A percentile compares a stretch with the other conserved stretches of the same genome.
phyloP scores from a whole-genome alignment of 306 rosid species.

The Lotus japonicus region DNA sequence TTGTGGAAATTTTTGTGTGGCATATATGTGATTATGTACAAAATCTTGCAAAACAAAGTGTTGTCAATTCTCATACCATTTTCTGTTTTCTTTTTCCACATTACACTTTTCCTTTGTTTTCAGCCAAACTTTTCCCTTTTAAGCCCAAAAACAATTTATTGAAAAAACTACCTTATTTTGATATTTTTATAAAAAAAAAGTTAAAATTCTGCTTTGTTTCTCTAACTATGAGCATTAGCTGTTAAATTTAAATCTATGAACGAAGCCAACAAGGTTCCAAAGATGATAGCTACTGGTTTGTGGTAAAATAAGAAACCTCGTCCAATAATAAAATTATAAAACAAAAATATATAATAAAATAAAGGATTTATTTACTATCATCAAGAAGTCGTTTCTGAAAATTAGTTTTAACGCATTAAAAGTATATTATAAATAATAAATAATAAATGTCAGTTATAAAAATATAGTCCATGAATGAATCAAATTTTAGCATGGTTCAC shows the following conservation, averaged over 20 bases:
- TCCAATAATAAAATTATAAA: neutral
- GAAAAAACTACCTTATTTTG: neutral
- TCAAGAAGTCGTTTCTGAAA: no score
- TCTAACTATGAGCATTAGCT: neutral
- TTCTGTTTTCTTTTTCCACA: neutral
- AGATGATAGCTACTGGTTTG: neutral
- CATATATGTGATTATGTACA: neutral
- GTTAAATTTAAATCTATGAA: slow-evolving; percentile 25
- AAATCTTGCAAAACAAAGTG: neutral
- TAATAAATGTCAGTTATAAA: no score
- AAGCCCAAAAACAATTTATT: no score
- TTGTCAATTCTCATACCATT: slow-evolving; percentile 24
- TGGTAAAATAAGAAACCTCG: slow-evolving; percentile 26
- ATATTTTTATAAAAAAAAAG: neutral
- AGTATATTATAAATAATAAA: no score
- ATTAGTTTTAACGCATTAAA: no score
- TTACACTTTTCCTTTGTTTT: neutral
- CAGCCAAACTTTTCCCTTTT: neutral
- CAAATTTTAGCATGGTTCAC: no score
- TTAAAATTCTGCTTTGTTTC: neutral
- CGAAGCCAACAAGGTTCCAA: slow-evolving; percentile 21
- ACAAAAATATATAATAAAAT: neutral
- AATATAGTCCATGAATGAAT: no score
- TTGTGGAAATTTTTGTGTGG: neutral
- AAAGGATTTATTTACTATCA: no score